Conservation (phyloP, 2,329 filamentous ascomycete species). For the Moelleriella libera region DNA sequence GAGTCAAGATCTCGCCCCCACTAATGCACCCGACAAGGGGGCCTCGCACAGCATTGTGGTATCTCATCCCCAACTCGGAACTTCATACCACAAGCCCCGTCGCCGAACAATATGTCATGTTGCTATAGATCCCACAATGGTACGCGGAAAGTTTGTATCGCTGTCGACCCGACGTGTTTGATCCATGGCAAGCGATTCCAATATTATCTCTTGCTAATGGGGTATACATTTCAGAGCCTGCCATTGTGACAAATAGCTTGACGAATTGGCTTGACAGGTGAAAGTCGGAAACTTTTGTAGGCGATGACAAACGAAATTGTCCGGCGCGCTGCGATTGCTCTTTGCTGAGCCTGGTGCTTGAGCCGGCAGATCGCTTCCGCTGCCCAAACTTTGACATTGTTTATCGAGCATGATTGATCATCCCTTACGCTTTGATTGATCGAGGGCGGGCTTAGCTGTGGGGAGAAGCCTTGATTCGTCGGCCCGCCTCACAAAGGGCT, state of each 20-base stretch:
- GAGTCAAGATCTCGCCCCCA: background rate
- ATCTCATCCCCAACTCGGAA: background rate
- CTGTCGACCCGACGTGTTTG: background rate
- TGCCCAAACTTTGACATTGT: background rate
- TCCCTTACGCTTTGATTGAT: background rate
- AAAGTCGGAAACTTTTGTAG: background rate
- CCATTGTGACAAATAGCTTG: background rate
- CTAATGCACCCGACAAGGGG: background rate
- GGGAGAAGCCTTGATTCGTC: background rate
- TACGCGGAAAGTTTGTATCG: background rate
- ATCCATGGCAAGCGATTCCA: background rate
- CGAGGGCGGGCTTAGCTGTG: background rate
- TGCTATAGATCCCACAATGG: background rate
- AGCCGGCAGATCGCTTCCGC: background rate
- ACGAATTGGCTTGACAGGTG: background rate
- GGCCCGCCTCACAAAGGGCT: background rate
- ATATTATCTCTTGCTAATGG: background rate
- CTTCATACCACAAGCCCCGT: background rate
- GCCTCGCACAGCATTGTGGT: background rate
- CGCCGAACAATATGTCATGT: background rate
- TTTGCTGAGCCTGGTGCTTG: background rate
- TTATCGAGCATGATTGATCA: background rate
- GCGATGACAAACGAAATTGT: background rate
- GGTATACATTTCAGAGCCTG: background rate
- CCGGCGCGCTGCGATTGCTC: background rate